A percentile compares a stretch with the other conserved stretches of the same genome.
Evolutionary conservation across 2,329 filamentous ascomycete species (phyloP).

Genomic region (Scedosporium apiospermum): DNA sequence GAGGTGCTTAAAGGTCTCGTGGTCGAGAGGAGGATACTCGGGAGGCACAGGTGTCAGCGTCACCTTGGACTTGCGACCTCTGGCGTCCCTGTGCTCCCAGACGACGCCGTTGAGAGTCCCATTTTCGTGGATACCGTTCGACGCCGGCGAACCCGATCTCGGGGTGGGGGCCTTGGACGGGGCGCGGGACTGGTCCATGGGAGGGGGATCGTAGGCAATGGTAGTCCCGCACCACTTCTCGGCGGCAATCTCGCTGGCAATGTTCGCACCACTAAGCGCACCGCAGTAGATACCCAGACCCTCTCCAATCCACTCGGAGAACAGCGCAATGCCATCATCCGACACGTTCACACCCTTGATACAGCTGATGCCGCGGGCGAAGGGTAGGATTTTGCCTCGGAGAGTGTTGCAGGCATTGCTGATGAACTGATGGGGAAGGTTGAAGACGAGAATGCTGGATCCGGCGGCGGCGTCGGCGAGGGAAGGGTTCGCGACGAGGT

Average conservation of each 20-base stretch:
- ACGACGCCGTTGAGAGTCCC: conserved; percentile 40
- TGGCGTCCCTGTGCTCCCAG: conserved; percentile 58
- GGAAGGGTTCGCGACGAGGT: conserved; percentile 77
- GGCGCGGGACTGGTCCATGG: conserved; percentile 65
- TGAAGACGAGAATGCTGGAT: conserved; percentile 89
- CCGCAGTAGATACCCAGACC: conserved; percentile 93
- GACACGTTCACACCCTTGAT: conserved; percentile 97
- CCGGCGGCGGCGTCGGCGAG: conserved; percentile 70
- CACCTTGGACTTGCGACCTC: conserved; percentile 56
- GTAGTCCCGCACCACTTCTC: conserved; percentile 98
- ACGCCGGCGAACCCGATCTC: conserved; percentile 33
- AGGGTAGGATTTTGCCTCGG: conserved; percentile 81
- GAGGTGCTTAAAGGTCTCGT: conserved; percentile 70
- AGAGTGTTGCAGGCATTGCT: conserved; percentile 75
- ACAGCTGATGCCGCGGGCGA: conserved; percentile 87
- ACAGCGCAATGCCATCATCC: conserved; percentile 75
- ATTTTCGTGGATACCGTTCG: conserved; percentile 33
- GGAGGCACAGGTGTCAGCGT: conserved; percentile 66
- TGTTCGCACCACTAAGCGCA: conserved; percentile 90
- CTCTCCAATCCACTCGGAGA: conserved; percentile 90
- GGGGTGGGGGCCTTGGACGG: conserved; percentile 44
- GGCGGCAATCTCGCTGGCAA: conserved; percentile 85
- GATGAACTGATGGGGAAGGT: conserved; percentile 95
- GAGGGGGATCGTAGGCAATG: conserved; percentile 88
- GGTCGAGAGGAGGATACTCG: conserved; percentile 80